These are phyloP conservation scores for Otatea glauca DNA, from an alignment of 176 grass and related monocot species.

Conservation along the genomic window DNA sequence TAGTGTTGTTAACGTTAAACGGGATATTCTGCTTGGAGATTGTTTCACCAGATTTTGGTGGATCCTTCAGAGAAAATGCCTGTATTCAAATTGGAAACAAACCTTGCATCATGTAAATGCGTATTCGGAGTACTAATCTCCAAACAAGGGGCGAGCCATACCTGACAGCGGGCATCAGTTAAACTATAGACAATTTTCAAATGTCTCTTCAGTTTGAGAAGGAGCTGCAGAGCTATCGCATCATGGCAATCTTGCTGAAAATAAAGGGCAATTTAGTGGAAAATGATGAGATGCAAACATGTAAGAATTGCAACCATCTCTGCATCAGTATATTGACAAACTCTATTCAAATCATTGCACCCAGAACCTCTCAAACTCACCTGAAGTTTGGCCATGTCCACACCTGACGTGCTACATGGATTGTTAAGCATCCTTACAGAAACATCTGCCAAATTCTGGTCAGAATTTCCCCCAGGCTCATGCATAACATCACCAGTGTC, in stretches of 20 bases:
- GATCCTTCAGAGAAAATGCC: conserved; percentile 95
- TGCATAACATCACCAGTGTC: conserved; percentile 51
- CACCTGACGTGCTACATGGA: conserved; percentile 55
- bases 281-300: conserved; percentile 29
- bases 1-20: conserved; percentile 64
- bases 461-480: conserved; percentile 51
- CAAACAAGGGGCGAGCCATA: conserved; percentile 39
- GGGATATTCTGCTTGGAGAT: conserved; percentile 89
- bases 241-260: conserved; percentile 86
- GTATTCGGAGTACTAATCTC: conserved; percentile 28
- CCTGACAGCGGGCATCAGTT: conserved; percentile 90
- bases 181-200: conserved; percentile 88
- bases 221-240: conserved; percentile 87
- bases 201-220: conserved; percentile 94
- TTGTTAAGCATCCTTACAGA: conserved; percentile 54
- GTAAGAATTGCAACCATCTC: background rate
- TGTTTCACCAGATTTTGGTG: conserved; percentile 71
- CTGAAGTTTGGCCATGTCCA: conserved; percentile 72
- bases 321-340: background rate
- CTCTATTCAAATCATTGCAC: conserved; percentile 30
- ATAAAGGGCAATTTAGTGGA: conserved; percentile 35
- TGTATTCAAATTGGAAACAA: conserved; percentile 54
- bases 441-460: conserved; percentile 44
- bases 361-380: conserved; percentile 47
- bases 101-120: conserved; percentile 32